Evolutionary conservation across 768 basidiomycete species (phyloP).

Genomic region (Lactarius psammicola): DNA sequence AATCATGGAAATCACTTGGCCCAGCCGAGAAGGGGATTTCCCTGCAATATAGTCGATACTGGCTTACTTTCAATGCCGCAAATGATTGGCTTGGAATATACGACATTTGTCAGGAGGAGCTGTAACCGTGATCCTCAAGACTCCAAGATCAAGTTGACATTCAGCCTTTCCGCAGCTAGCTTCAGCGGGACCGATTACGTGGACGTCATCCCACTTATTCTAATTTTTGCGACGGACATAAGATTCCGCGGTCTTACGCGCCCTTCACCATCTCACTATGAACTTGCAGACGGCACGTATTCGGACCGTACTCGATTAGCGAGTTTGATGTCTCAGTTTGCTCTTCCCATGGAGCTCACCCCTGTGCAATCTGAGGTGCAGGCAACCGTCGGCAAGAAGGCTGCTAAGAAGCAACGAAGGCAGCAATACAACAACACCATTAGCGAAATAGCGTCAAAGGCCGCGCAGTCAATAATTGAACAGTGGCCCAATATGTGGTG

Average conservation of each 20-base stretch:
- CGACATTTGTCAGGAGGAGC: not conserved
- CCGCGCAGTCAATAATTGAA: not conserved
- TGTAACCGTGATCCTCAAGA: not conserved
- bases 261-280: not conserved
- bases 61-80: constrained; percentile 8
- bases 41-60: constrained; percentile 2
- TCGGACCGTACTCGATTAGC: not conserved
- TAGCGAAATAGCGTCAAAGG: not conserved
- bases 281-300: not conserved
- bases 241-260: not conserved
- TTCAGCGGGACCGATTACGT: not conserved
- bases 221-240: constrained; percentile 1
- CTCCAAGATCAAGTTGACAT: not conserved
- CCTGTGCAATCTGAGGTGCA: not conserved
- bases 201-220: not conserved
- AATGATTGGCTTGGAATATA: not conserved
- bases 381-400: not conserved
- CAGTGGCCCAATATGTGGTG: not conserved
- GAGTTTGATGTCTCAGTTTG: not conserved
- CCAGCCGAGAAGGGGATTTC: not conserved
- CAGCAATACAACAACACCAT: not conserved
- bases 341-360: not conserved
- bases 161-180: constrained; percentile 7
- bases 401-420: not conserved
- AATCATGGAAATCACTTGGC: not conserved